phyloP scores from a whole-genome alignment of 1,139 yeast species.

The Zygosaccharomyces sapae region DNA sequence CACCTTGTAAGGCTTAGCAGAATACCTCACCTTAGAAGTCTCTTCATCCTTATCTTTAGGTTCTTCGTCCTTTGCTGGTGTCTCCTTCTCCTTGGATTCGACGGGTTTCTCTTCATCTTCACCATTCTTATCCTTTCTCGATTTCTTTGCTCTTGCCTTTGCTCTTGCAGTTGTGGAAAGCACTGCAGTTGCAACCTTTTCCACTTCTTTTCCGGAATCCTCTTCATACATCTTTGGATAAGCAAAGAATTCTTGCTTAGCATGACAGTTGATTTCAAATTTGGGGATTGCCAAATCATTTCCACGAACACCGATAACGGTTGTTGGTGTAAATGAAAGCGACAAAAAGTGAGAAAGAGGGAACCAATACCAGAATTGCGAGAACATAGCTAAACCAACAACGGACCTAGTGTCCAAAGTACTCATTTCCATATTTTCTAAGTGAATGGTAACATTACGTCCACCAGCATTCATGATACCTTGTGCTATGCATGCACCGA shows the following conservation, averaged over 20 bases:
- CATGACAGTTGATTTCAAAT: constrained; percentile 74
- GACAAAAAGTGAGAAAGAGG: constrained; percentile 92
- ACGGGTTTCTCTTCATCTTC: constrained; percentile 32
- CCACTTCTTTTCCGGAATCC: constrained; percentile 76
- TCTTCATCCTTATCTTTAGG: constrained; percentile 35
- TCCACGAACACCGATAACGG: constrained; percentile 74
- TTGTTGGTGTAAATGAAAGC: constrained; percentile 88
- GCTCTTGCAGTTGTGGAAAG: constrained; percentile 90
- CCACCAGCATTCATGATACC: constrained; percentile 99
- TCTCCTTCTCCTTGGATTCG: constrained; percentile 41
- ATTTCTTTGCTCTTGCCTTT: constrained; percentile 82
- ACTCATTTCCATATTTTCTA: constrained; percentile 87
- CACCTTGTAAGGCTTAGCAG: constrained; percentile 62
- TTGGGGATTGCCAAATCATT: constrained; percentile 85
- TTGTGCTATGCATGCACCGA: constrained; percentile 95
- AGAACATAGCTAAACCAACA: constrained; percentile 84
- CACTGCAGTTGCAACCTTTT: constrained; percentile 88
- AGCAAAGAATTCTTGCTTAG: constrained; percentile 73
- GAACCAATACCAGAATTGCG: constrained; percentile 99
- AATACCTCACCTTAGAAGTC: constrained; percentile 39
- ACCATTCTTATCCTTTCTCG: constrained; percentile 51
- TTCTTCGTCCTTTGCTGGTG: constrained; percentile 33
- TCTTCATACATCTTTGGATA: constrained; percentile 89
- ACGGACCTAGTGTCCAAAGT: constrained; percentile 89
- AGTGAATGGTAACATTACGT: constrained; percentile 87